Evolutionary conservation across 2,329 filamentous ascomycete species (phyloP), one percentile per base, ranked within the genome.

Genomic region (Alternaria incomplexa): DNA sequence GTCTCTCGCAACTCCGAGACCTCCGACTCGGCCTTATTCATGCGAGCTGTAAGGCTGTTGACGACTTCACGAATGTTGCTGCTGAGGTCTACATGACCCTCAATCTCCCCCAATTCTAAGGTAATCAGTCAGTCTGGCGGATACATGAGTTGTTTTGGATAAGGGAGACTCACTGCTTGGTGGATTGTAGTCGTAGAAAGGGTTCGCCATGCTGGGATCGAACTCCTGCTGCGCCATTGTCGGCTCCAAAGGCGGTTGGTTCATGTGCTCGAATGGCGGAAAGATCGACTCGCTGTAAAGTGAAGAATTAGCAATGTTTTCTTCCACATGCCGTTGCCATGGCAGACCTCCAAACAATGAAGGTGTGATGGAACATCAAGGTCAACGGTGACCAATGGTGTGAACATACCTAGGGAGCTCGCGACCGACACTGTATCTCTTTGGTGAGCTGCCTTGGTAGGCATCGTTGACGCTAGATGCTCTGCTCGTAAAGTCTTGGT

Each of bases 21-120:
- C 82, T 97, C 97, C 79, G 92, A 85, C 20, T 92, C 92, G 58
- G 96, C 88, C 79, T 97, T 97, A 68, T 97, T 86, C 91, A 98
- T 96, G 64, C 95, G 94, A 86, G 97, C 97, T 83, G 97, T 93
- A 64, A 98, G 25, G 1, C 40, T 15, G 3, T 53, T 44, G 5
- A 58, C 2, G 12, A 48, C 17, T 4, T 40, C 12, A 1, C 50
- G 5, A 2, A 58, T 45, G 7, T 17, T 28, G 5, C n/a, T 13
- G 12, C 45, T 60, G 43, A 62, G 53, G 12, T 11, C 45, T 6
- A 53, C 36, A 9, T 63, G 32, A 25, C 65, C 56, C 17, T 32
- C 4, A 2, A 65, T 20, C 17, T 56, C 48, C 2, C 10, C 48
- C 8, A 32, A 52, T 3, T 52, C 48, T 52, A 36, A n/a, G 2